phyloP scores from a whole-genome alignment of 495 filamentous ascomycete genomes.

The Parachaetomium inaequale region DNA sequence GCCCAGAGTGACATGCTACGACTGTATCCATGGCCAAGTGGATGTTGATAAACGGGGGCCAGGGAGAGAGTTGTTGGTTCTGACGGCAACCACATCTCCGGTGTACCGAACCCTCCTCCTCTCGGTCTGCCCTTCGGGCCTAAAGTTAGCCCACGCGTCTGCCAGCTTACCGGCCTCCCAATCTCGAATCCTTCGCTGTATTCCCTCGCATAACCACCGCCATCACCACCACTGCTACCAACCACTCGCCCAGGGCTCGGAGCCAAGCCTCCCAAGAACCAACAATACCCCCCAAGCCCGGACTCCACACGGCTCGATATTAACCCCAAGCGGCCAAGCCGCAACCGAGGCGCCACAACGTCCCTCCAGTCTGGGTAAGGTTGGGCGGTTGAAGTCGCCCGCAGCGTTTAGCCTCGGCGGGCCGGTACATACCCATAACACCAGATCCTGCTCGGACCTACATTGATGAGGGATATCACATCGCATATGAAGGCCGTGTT shows the following conservation, averaged over 20 bases:
- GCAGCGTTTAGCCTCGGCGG: conserved; percentile 1
- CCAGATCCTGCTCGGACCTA: background rate
- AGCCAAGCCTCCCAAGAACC: background rate
- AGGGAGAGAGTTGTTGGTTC: background rate
- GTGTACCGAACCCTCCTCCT: no score
- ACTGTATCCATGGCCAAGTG: background rate
- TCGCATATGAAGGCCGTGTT: no score
- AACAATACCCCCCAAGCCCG: background rate
- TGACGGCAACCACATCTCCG: background rate
- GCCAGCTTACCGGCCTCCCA: background rate
- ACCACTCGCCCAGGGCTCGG: background rate
- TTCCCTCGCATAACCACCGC: no score
- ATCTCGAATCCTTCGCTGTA: background rate
- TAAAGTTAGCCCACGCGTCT: background rate
- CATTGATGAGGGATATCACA: no score
- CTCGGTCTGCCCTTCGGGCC: background rate
- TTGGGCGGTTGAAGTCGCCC: conserved; percentile 11
- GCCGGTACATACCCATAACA: background rate
- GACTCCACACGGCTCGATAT: conserved; percentile 2
- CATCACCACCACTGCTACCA: background rate
- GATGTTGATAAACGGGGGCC: background rate
- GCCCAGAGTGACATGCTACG: background rate
- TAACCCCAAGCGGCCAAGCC: background rate
- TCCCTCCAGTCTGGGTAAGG: conserved; percentile 22
- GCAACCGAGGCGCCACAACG: conserved; percentile 16